Conservation (phyloP, 768 basidiomycete species). For the Pleurotus eryngii region DNA sequence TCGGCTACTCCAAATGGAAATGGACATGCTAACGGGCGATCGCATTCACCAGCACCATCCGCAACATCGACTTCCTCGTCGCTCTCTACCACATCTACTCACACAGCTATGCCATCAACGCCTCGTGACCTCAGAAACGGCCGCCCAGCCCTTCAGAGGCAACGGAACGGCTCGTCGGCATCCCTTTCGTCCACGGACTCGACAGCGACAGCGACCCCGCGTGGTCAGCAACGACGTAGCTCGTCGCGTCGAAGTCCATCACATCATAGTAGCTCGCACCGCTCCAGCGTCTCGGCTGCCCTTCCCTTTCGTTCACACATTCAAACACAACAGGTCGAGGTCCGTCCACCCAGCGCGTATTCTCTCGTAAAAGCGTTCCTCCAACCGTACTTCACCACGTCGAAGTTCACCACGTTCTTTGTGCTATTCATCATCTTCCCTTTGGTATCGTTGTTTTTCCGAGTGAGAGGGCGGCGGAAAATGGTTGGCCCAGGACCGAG, state of each 20-base stretch:
- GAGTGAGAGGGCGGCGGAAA: conserved; percentile 35
- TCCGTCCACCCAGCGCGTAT: conserved; percentile 28
- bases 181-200: conserved; percentile 38
- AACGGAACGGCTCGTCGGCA: conserved; percentile 17
- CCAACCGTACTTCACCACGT: conserved; percentile 43
- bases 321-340: conserved; percentile 16
- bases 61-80: conserved; percentile 66
- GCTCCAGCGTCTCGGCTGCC: not conserved
- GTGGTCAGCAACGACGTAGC: conserved; percentile 9
- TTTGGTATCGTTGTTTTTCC: conserved; percentile 45
- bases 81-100: conserved; percentile 68
- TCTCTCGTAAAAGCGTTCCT: conserved; percentile 47
- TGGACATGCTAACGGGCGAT: conserved; percentile 20
- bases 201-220: conserved; percentile 33
- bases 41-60: conserved; percentile 48
- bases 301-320: conserved; percentile 15
- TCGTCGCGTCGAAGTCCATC: conserved; percentile 4
- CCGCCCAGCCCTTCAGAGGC: conserved; percentile 14
- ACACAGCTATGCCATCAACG: conserved; percentile 61
- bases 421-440: conserved; percentile 45
- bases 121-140: conserved; percentile 27
- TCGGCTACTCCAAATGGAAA: conserved; percentile 9
- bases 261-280: not conserved
- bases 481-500: conserved; percentile 11
- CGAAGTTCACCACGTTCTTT: conserved; percentile 47